Evolutionary conservation across 73 alveolate genomes (phyloP).

Genomic region (Paramecium sexaurelia): DNA sequence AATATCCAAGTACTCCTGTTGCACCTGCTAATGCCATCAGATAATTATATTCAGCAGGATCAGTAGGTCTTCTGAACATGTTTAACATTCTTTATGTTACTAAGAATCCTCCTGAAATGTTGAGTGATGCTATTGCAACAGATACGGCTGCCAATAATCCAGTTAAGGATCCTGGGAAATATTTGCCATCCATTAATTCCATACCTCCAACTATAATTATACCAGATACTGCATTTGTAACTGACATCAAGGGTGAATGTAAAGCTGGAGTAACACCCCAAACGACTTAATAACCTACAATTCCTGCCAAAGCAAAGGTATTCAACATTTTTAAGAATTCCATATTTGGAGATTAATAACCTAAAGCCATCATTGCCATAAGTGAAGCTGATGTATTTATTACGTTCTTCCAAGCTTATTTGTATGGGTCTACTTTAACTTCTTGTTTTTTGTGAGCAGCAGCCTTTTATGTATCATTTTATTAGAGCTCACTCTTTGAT

Average conservation of each 20-base stretch:
- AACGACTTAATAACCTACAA: constrained; percentile 82
- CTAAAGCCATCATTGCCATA: constrained; percentile 45
- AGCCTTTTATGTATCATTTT: neutral
- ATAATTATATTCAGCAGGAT: constrained; percentile 73
- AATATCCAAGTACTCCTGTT: constrained; percentile 41
- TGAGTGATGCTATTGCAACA: constrained; percentile 65
- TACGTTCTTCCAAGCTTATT: constrained; percentile 48
- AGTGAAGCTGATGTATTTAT: constrained; percentile 49
- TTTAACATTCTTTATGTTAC: constrained; percentile 71
- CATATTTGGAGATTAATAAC: constrained; percentile 46
- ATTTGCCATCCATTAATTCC: constrained; percentile 58
- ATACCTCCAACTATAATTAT: constrained; percentile 78
- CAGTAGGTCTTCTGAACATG: constrained; percentile 72
- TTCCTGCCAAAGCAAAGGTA: constrained; percentile 78
- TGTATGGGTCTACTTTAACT: constrained; percentile 38
- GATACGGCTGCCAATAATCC: constrained; percentile 66
- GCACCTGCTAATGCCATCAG: constrained; percentile 55
- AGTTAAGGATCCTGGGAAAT: constrained; percentile 54
- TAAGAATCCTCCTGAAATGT: constrained; percentile 67
- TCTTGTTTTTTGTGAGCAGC: constrained; percentile 23
- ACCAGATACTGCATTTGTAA: constrained; percentile 89
- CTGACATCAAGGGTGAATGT: constrained; percentile 89
- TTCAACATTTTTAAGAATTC: constrained; percentile 66
- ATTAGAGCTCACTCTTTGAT: constrained; percentile 23
- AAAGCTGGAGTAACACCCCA: constrained; percentile 90